Conservation (phyloP, 352 stramenopile species). For the Phytophthora ohioensis region DNA sequence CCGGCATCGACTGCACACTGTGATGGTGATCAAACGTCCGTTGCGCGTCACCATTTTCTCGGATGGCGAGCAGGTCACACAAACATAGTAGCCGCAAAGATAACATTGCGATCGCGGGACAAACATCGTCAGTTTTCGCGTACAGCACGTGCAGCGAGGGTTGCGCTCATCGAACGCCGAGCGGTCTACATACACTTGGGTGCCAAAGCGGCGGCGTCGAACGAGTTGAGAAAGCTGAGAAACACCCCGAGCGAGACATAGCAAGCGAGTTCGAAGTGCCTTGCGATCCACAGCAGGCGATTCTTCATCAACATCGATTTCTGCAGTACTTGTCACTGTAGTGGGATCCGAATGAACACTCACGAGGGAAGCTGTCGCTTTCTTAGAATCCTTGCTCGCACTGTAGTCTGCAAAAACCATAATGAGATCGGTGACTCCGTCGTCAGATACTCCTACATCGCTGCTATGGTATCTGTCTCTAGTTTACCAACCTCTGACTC, state of each 20-base stretch:
- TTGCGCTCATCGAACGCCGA: constrained; percentile 39
- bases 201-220: constrained; percentile 38
- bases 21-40: constrained; percentile 31
- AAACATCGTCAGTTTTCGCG: constrained; percentile 17
- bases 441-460: not conserved
- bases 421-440: not conserved
- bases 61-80: constrained; percentile 24
- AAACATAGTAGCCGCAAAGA: constrained; percentile 46
- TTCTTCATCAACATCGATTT: not conserved
- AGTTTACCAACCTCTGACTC: not conserved
- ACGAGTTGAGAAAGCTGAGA: constrained; percentile 35
- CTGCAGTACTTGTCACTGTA: not conserved
- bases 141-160: constrained; percentile 44
- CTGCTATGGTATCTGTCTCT: not conserved
- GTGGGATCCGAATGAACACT: constrained; percentile 24
- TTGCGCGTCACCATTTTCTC: constrained; percentile 46
- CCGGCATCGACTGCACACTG: constrained; percentile 34
- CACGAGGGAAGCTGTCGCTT: constrained; percentile 1
- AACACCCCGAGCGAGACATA: constrained; percentile 31
- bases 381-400: constrained; percentile 9
- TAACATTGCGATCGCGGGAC: constrained; percentile 34
- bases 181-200: constrained; percentile 41
- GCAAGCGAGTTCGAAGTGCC: constrained; percentile 20
- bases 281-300: constrained; percentile 8
- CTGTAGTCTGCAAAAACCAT: constrained; percentile 12